phyloP scores from a whole-genome alignment of 2,329 filamentous ascomycete genomes.

The Pestalotiopsis sp. region DNA sequence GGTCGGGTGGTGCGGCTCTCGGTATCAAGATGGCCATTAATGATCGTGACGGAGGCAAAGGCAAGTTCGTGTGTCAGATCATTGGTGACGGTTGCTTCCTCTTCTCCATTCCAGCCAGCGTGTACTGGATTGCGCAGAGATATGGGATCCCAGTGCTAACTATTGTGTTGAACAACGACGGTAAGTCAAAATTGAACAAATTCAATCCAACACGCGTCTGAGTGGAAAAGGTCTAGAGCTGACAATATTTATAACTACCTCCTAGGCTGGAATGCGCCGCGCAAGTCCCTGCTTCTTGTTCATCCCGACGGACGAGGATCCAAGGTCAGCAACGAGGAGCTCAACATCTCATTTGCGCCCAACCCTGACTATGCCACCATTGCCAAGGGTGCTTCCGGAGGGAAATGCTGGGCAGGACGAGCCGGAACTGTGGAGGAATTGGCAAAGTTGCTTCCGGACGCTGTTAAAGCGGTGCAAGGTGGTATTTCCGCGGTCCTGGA shows the following conservation, averaged over 20 bases:
- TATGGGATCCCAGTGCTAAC: constrained; percentile 60
- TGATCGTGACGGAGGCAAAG: constrained; percentile 42
- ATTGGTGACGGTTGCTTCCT: constrained; percentile 60
- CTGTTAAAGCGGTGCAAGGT: constrained; percentile 52
- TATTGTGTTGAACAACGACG: constrained; percentile 60
- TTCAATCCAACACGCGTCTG: neutral
- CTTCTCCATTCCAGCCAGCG: constrained; percentile 56
- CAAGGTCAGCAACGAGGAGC: constrained; percentile 60
- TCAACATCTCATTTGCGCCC: constrained; percentile 63
- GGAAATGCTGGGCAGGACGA: constrained; percentile 51
- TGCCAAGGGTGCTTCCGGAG: constrained; percentile 60
- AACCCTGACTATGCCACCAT: constrained; percentile 62
- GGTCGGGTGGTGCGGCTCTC: constrained; percentile 53
- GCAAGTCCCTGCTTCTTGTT: constrained; percentile 57
- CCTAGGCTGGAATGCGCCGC: constrained; percentile 61
- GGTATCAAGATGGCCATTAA: constrained; percentile 52
- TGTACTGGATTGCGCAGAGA: constrained; percentile 57
- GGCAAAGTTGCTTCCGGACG: constrained; percentile 48
- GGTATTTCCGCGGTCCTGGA: constrained; percentile 58
- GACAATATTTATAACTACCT: neutral
- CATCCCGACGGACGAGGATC: constrained; percentile 60
- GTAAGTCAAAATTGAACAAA: constrained; percentile 31
- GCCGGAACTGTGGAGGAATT: constrained; percentile 51
- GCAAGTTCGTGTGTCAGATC: constrained; percentile 56
- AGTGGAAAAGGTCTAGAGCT: neutral